Evolutionary conservation across 2,329 filamentous ascomycete genomes (phyloP).

Genomic region (Microsporum canis): DNA sequence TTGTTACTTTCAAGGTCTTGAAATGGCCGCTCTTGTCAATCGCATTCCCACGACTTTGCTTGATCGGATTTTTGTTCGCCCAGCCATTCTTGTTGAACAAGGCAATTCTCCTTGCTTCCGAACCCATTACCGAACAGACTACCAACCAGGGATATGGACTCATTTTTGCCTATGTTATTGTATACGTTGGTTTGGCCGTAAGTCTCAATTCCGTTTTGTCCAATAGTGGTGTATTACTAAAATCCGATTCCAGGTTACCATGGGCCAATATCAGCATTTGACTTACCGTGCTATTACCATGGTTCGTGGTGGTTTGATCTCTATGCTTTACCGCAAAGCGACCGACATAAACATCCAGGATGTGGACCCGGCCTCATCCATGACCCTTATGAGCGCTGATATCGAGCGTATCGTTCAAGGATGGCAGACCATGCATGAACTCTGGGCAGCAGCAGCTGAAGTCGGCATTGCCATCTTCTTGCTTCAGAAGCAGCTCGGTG

Average conservation of each 20-base stretch:
- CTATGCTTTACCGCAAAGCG: slow-evolving; percentile 41
- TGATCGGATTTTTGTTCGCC: slow-evolving; percentile 28
- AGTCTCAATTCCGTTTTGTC: slow-evolving; percentile 11
- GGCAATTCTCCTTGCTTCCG: slow-evolving; percentile 25
- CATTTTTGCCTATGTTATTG: slow-evolving; percentile 34
- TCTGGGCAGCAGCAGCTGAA: slow-evolving; percentile 37
- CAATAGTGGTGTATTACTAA: not conserved
- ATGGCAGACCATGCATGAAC: slow-evolving; percentile 34
- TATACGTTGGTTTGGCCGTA: slow-evolving; percentile 35
- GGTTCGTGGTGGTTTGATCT: slow-evolving; percentile 35
- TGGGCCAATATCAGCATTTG: slow-evolving; percentile 33
- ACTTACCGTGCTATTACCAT: slow-evolving; percentile 35
- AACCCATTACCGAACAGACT: slow-evolving; percentile 20
- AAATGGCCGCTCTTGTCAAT: slow-evolving; percentile 27
- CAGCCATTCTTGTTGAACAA: slow-evolving; percentile 31
- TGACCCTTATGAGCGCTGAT: slow-evolving; percentile 39
- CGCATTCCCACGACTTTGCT: slow-evolving; percentile 24
- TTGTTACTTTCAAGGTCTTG: slow-evolving; percentile 22
- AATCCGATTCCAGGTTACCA: slow-evolving; percentile 22
- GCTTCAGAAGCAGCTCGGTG: slow-evolving; percentile 32
- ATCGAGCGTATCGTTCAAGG: slow-evolving; percentile 35
- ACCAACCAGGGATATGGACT: slow-evolving; percentile 33
- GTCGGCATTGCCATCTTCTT: slow-evolving; percentile 38
- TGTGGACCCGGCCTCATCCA: slow-evolving; percentile 27
- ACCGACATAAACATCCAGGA: slow-evolving; percentile 24